A percentile compares a stretch with the other conserved stretches of the same genome.
Evolutionary conservation across 73 alveolate genomes (phyloP).

Genomic region (Paramecium biaurelia): DNA sequence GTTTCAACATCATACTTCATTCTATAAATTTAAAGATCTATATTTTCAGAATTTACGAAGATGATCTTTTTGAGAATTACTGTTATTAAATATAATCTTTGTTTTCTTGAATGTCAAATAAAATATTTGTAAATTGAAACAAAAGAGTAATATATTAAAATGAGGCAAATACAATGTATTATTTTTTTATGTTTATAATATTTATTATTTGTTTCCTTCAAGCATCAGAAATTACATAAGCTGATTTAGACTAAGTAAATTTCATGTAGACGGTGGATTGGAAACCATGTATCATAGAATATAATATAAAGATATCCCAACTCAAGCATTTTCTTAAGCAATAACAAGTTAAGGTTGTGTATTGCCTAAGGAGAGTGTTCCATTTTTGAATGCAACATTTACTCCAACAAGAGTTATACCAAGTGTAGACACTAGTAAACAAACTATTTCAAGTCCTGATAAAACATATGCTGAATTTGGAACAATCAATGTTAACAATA

Average conservation of each 20-base stretch:
- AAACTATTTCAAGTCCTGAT: background rate
- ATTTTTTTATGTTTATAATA: background rate
- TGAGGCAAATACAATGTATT: background rate
- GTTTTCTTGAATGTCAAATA: background rate
- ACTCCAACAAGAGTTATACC: slow-evolving; percentile 41
- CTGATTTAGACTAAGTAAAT: background rate
- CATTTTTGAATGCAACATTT: background rate
- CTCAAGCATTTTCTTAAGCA: slow-evolving; percentile 18
- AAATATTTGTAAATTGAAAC: background rate
- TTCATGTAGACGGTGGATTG: background rate
- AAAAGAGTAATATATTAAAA: too few relatives aligned
- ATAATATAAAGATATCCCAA: background rate
- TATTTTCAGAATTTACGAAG: too few relatives aligned
- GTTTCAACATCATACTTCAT: too few relatives aligned
- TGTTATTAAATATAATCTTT: too few relatives aligned
- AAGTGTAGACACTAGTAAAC: background rate
- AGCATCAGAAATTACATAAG: background rate
- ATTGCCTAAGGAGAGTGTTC: slow-evolving; percentile 20
- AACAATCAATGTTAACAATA: background rate
- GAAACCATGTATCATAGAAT: background rate
- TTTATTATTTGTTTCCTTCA: background rate
- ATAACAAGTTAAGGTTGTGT: background rate
- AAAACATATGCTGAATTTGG: slow-evolving; percentile 40
- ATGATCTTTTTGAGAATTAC: too few relatives aligned
- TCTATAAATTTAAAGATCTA: too few relatives aligned